Evolutionary conservation across 2,329 filamentous ascomycete species (phyloP), one percentile per base, ranked within the genome.

Genomic region (Trichoderma sp.): DNA sequence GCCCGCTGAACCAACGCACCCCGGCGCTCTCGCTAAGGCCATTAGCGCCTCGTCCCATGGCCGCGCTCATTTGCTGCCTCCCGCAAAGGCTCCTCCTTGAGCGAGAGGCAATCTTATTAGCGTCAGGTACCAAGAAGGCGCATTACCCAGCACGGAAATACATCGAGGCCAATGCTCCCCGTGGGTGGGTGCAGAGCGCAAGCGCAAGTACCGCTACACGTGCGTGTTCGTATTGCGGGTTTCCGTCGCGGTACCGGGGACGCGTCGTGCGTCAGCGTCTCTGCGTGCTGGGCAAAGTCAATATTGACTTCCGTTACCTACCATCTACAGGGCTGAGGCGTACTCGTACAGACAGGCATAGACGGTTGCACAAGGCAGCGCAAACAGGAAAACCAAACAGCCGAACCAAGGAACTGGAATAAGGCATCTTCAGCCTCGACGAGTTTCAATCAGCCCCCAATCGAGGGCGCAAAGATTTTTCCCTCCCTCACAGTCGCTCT

Each of bases 91-190:
- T 52, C 58, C 48, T 55, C 50, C 50, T 55, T 63, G 54, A 50
- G 19, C 59, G 39, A 47, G 45, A 47, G 60, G 50, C 50, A 63
- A 63, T 63, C 60, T 63, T 63, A 63, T 52, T 62, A 62, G 58
- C 50, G 48, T 44, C 48, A 30, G 52, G 50, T 52, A 52, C 50
- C 50, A 19, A 21, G 45, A 48, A 50, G 34, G 15, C n/a, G 58
- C 34, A 57, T 30, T 44, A 44, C 47, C 48, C 45, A 34, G 26
- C 45, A 62, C 58, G 45, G 47, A 47, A 52, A 44, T 52, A 26
- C 50, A 19, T 24, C 2, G 21, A 17, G n/a, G 26, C 48, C 48
- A 28, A 28, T 26, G 24, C 26, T 4, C 12, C 12, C 34, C 34
- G 34, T 14, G 12, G 34, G 34, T 14, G 7, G 7, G 28, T 7